Evolutionary conservation across 148 eudicot genomes (phyloP), one percentile per base, ranked within the genome.

Genomic region (Mesembryanthemum crystallinum): DNA sequence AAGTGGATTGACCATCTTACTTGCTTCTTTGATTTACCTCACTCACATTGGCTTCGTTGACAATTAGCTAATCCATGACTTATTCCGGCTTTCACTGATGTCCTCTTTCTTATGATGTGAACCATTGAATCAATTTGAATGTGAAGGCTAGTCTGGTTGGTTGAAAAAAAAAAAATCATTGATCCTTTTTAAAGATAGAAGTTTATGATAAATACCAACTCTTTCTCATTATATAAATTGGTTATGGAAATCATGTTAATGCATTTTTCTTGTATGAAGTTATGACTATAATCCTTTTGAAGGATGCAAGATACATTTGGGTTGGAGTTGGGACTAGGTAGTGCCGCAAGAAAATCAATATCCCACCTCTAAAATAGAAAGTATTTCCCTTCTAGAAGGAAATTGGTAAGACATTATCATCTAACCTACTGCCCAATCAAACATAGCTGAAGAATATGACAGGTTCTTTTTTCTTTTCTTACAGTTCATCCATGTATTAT

Each of bases 21-120:
- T 65, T 37, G 69, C 69, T 43, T 67, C n/a, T 45, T 51, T 76
- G 1, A 55, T 76, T 24, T 39, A 51, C 63, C 59, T 49, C 21
- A 24, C 27, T 65, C 14, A 49, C 18, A 33, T 64, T 51, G 24
- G 14, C 60, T 32, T 64, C 29, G 29, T 29, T 21, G 60, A 37
- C 25, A 21, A n/a, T 45, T 21, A 29, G 21, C 29, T 14, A 7
- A 30, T 17, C 29, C 43, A 35, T 51, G 62, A 33, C 7, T 20
- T 64, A 67, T 74, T 32, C 59, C n/a, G 24, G 39, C 29, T 37
- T 74, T 51, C 35, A 3, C 4, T 24, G 14, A 37, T 75, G 35
- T 75, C 39, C 5, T 21, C 15, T 15, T n/a, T 64, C 0, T 63
- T 14, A 29, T 73, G 25, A 39, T 59, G 25, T 47, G 57, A 63